A percentile compares a stretch with the other conserved stretches of the same genome.
Evolutionary conservation across 768 basidiomycete species (phyloP).

Genomic region (Naganishia kalamii): DNA sequence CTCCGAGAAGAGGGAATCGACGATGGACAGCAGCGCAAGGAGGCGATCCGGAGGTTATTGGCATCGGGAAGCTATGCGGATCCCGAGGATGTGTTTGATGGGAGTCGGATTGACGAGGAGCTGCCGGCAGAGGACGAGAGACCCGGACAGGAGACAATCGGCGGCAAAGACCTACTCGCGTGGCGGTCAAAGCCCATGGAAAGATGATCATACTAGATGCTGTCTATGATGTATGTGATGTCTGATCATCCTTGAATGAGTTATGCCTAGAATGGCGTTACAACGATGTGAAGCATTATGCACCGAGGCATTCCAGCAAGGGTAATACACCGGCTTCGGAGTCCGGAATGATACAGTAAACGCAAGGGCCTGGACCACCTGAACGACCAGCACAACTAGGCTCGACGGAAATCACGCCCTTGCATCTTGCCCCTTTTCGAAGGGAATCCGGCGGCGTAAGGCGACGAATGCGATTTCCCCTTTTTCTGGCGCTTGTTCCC

Average conservation of each 20-base stretch:
- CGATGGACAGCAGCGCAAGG: neutral
- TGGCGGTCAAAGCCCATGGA: conserved; percentile 12
- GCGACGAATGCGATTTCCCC: conserved; percentile 3
- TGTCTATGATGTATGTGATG: neutral
- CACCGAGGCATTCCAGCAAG: neutral
- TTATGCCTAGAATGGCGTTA: no score
- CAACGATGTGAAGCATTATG: neutral
- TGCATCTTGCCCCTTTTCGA: neutral
- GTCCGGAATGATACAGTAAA: no score
- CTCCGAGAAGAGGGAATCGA: neutral
- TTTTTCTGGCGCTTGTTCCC: neutral
- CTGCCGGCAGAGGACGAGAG: neutral
- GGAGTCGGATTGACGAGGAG: conserved; percentile 5
- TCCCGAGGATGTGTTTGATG: conserved; percentile 20
- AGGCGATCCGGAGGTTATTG: conserved; percentile 16
- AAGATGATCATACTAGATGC: neutral
- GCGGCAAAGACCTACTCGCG: conserved; percentile 11
- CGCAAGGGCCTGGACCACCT: neutral
- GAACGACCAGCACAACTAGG: no score
- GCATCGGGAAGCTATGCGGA: conserved; percentile 14
- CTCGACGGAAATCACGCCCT: neutral
- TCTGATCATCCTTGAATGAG: neutral
- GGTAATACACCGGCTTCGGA: no score
- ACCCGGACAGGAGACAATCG: neutral
- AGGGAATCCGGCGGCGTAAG: neutral